These are phyloP conservation scores for Fomitopsis pulvina DNA, from an alignment of 768 basidiomycete species.

Conservation along the genomic window DNA sequence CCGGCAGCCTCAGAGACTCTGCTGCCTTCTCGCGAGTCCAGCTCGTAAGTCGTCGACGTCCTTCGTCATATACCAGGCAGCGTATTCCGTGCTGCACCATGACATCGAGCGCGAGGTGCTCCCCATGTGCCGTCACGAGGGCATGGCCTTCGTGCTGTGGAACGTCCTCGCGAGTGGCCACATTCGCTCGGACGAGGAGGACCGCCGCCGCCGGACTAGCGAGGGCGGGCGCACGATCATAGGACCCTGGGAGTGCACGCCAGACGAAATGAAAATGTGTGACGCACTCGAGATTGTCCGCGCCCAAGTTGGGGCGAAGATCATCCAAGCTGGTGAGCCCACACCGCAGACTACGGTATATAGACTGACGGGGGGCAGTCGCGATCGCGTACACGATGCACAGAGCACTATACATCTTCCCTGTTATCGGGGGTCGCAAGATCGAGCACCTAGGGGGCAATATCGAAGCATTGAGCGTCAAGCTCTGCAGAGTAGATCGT, in stretches of 20 bases:
- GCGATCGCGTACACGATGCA: constrained; percentile 24
- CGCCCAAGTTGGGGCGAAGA: constrained; percentile 28
- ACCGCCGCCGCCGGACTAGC: constrained; percentile 19
- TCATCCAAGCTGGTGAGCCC: constrained; percentile 4
- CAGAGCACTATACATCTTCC: constrained; percentile 20
- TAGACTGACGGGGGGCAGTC: constrained; percentile 20
- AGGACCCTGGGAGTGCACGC: constrained; percentile 29
- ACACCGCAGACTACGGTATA: not conserved
- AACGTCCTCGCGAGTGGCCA: constrained; percentile 31
- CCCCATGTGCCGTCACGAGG: constrained; percentile 22
- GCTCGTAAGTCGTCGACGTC: no score
- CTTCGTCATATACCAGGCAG: constrained; percentile 39
- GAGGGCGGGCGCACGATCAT: constrained; percentile 27
- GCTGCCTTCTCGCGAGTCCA: no score
- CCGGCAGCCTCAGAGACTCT: no score
- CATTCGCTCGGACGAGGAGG: constrained; percentile 30
- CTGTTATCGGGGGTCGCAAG: constrained; percentile 13
- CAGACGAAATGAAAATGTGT: constrained; percentile 26
- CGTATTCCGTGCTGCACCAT: constrained; percentile 25
- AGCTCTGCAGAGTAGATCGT: constrained; percentile 18
- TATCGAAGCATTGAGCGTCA: constrained; percentile 10
- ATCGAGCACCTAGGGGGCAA: constrained; percentile 17
- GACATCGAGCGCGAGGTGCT: constrained; percentile 40
- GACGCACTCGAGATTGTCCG: constrained; percentile 33
- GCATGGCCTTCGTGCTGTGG: constrained; percentile 33